Evolutionary conservation across 306 rosid species (phyloP), one percentile per base, ranked within the genome.

Genomic region (Trichosanthes truncata): DNA sequence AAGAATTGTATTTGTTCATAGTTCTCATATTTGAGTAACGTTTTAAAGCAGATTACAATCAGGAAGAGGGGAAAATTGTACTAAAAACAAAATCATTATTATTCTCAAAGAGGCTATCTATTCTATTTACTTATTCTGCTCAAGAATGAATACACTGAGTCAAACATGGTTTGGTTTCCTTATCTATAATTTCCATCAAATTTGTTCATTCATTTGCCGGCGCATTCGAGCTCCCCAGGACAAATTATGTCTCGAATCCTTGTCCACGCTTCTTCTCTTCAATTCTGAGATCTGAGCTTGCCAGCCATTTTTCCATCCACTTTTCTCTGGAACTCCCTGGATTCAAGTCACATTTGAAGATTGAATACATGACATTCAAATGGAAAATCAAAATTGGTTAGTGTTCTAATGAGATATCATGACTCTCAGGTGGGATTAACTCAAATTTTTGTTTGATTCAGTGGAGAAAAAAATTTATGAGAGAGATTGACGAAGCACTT

Each of bases 201-300:
- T 18, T 33, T 41, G 62, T 82, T 90, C 5, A 62, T 86, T 77
- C 86, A 74, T 93, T 84, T 85, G 88, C 33, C 85, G 86, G 57
- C 98, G 98, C 90, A 91, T 85, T 83, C 89, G 85, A 75, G 94
- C 92, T 38, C 93, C 98, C 98, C 98, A 93, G 14, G 97, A 90
- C 88, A 79, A 73, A 38, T 84, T 80, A 41, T 73, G 84, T 29
- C 74, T 76, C 1, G n/a, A 84, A 81, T 88, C 89, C 81, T 80
- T 90, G 79, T 78, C 68, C 79, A 33, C 56, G 78, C 92, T 87
- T 90, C 89, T 89, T 83, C 79, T 83, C 86, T 87, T 84, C 79
- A 93, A 86, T 80, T 81, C 90, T 13, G 90, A 85, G 3, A 93
- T 78, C 83, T 91, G 98, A 80, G 84, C 71, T 45, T 89, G 80